These are phyloP conservation scores for Talaromyces sp. DNA, from an alignment of 2,329 filamentous ascomycete species.

Conservation along the genomic window DNA sequence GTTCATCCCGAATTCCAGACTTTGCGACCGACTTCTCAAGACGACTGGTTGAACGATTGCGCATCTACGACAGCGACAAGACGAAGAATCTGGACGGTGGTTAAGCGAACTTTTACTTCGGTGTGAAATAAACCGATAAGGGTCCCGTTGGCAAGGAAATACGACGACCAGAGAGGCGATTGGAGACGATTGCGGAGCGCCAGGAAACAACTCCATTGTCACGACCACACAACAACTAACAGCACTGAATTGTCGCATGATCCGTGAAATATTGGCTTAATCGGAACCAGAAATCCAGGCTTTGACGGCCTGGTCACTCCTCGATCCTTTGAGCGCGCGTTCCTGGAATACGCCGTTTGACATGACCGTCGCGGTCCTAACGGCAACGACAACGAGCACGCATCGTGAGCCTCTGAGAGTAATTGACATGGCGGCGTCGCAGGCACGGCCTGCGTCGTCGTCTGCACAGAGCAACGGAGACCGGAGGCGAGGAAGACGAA, in stretches of 20 bases:
- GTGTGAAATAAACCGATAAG: neutral
- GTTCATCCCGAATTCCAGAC: slow-evolving; percentile 1
- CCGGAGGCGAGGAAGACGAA: slow-evolving; percentile 17
- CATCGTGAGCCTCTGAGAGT: slow-evolving; percentile 33
- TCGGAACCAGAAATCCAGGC: too few species aligned
- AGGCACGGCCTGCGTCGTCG: slow-evolving; percentile 32
- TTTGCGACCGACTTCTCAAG: neutral
- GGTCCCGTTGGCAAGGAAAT: neutral
- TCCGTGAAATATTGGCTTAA: neutral
- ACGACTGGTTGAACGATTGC: neutral
- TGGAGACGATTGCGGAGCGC: neutral
- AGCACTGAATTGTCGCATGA: neutral
- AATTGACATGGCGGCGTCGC: slow-evolving; percentile 34
- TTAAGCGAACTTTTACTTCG: neutral
- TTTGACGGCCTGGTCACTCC: neutral
- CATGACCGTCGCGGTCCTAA: slow-evolving; percentile 37
- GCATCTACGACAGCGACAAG: neutral
- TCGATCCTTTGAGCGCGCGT: neutral
- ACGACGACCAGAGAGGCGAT: neutral
- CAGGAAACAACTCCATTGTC: neutral
- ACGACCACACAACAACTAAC: neutral
- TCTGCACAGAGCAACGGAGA: slow-evolving; percentile 13
- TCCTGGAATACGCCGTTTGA: slow-evolving; percentile 7
- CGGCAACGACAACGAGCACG: slow-evolving; percentile 28
- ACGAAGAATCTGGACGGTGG: neutral